Evolutionary conservation across 805 yeast species (phyloP).

Genomic region (Debaryomyces maramus): DNA sequence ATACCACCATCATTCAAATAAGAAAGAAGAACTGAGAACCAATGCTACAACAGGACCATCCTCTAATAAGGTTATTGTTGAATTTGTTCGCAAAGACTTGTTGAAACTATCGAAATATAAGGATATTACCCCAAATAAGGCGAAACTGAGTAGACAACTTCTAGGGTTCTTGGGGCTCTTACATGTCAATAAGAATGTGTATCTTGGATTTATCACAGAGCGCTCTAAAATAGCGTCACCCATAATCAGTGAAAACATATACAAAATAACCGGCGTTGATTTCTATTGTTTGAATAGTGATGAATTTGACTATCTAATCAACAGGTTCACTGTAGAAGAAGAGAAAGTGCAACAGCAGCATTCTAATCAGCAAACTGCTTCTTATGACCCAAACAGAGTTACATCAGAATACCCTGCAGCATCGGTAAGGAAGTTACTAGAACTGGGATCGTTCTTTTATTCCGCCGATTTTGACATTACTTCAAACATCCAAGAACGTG

Average conservation of each 20-base stretch:
- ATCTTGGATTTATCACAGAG: constrained; percentile 58
- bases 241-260: constrained; percentile 51
- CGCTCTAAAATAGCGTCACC: constrained; percentile 60
- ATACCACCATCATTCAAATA: constrained; percentile 15
- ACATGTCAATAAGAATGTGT: constrained; percentile 52
- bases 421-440: constrained; percentile 44
- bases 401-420: constrained; percentile 38
- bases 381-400: constrained; percentile 17
- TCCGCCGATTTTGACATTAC: constrained; percentile 49
- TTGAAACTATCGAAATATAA: constrained; percentile 41
- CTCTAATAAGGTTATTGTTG: constrained; percentile 44
- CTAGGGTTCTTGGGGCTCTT: constrained; percentile 65
- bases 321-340: constrained; percentile 12
- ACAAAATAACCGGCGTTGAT: constrained; percentile 57
- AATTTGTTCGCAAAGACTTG: constrained; percentile 46
- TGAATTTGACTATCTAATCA: constrained; percentile 45
- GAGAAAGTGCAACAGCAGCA: constrained; percentile 27
- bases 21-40: constrained; percentile 8
- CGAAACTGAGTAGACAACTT: constrained; percentile 27
- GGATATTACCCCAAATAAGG: constrained; percentile 40
- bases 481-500: constrained; percentile 46
- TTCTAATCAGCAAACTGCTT: constrained; percentile 17
- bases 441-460: constrained; percentile 50
- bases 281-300: constrained; percentile 64
- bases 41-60: constrained; percentile 14